Conservation (phyloP, 768 basidiomycete species). For the Lyophyllum semitale region DNA sequence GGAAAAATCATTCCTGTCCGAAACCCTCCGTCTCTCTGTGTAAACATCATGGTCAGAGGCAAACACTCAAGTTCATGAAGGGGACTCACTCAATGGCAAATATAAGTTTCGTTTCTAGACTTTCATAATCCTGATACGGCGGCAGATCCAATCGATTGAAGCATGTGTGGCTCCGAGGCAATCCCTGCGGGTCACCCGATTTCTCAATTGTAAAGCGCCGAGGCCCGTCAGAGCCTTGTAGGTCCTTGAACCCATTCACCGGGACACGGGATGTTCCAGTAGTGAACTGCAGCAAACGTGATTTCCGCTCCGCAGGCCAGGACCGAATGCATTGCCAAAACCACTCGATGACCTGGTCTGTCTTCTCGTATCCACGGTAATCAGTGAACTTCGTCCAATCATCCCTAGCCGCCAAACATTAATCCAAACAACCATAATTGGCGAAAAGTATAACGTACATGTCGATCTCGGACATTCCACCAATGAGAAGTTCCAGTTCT, state of each 20-base stretch:
- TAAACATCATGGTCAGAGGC: neutral
- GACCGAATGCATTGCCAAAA: conserved; percentile 92
- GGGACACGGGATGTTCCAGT: conserved; percentile 85
- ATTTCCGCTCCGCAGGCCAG: conserved; percentile 90
- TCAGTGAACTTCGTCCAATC: conserved; percentile 96
- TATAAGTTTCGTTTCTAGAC: conserved; percentile 81
- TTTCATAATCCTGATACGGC: conserved; percentile 86
- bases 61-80: neutral
- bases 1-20: conserved; percentile 52
- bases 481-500: conserved; percentile 86
- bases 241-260: conserved; percentile 93
- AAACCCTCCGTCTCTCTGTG: conserved; percentile 80
- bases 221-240: conserved; percentile 92
- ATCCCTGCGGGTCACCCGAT: conserved; percentile 82
- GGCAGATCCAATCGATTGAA: conserved; percentile 91
- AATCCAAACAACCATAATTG: conserved; percentile 3
- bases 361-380: conserved; percentile 85
- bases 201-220: conserved; percentile 95
- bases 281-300: conserved; percentile 84
- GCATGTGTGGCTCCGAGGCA: conserved; percentile 92
- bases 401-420: conserved; percentile 46
- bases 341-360: conserved; percentile 90
- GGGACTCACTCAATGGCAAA: conserved; percentile 78
- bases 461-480: conserved; percentile 92
- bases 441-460: conserved; percentile 47